phyloP scores from a whole-genome alignment of 1,284 basidiomycete genomes.

The Melampsora americana region DNA sequence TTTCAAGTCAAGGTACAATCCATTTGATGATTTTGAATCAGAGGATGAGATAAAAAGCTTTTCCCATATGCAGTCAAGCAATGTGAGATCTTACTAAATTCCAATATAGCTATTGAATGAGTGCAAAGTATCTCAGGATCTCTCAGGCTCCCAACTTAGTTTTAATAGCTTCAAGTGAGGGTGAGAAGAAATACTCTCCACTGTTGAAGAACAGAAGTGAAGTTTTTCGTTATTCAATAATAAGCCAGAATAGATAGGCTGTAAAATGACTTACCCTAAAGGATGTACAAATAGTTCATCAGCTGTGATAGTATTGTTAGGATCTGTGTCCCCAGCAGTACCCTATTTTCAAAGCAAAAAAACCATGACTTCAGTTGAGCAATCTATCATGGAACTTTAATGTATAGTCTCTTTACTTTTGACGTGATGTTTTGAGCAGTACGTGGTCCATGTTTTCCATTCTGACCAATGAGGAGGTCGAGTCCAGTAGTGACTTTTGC shows the following conservation, averaged over 20 bases:
- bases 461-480: slow-evolving; percentile 37
- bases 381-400: neutral
- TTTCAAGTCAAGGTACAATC: too few species aligned
- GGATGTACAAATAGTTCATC: slow-evolving; percentile 26
- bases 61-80: too few species aligned
- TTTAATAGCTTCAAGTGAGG: slow-evolving; percentile 25
- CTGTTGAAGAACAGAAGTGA: too few species aligned
- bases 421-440: slow-evolving; percentile 38
- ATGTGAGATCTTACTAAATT: too few species aligned
- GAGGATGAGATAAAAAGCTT: too few species aligned
- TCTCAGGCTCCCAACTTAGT: slow-evolving; percentile 14
- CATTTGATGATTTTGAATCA: too few species aligned
- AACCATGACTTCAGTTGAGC: neutral
- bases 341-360: slow-evolving; percentile 19
- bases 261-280: slow-evolving; percentile 19
- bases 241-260: neutral
- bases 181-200: slow-evolving; percentile 35
- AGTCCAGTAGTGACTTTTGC: slow-evolving; percentile 29
- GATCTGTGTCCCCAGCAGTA: slow-evolving; percentile 16
- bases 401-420: slow-evolving; percentile 16
- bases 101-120: too few species aligned
- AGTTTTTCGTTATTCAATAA: too few species aligned
- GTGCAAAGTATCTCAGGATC: too few species aligned
- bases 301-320: slow-evolving; percentile 34
- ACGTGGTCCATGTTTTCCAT: slow-evolving; percentile 12